Conservation (phyloP, 140 eudicot species). For the Senecio squalidus region DNA sequence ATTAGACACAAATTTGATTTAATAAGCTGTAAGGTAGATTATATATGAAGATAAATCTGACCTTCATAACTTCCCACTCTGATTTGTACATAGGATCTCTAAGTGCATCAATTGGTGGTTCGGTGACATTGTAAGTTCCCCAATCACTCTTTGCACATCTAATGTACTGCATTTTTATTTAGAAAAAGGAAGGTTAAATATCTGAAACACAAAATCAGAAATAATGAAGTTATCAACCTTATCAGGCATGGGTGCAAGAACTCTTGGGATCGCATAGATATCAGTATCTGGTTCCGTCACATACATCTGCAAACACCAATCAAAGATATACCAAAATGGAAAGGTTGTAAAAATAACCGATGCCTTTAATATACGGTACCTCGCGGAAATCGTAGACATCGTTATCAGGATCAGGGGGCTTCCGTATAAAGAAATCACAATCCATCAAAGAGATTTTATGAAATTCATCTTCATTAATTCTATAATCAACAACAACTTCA, state of each 20-base stretch:
- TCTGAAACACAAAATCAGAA: too few species aligned
- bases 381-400: too few species aligned
- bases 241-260: conserved; percentile 96
- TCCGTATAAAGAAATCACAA: too few species aligned
- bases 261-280: conserved; percentile 78
- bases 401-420: too few species aligned
- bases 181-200: too few species aligned
- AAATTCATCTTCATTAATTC: too few species aligned
- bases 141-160: conserved; percentile 85
- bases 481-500: too few species aligned
- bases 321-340: too few species aligned
- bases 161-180: conserved; percentile 91
- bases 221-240: too few species aligned
- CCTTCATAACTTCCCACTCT: conserved; percentile 83
- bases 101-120: conserved; percentile 95
- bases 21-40: not conserved
- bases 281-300: conserved; percentile 97
- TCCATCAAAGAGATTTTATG: too few species aligned
- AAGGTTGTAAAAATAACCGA: too few species aligned
- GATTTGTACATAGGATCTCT: conserved; percentile 96
- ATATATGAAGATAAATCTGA: conserved; percentile 11
- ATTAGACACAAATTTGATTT: not conserved
- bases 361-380: too few species aligned
- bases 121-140: conserved; percentile 77
- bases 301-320: conserved; percentile 92